Conservation (phyloP, 2,329 filamentous ascomycete genomes). For the Scedosporium boydii region DNA sequence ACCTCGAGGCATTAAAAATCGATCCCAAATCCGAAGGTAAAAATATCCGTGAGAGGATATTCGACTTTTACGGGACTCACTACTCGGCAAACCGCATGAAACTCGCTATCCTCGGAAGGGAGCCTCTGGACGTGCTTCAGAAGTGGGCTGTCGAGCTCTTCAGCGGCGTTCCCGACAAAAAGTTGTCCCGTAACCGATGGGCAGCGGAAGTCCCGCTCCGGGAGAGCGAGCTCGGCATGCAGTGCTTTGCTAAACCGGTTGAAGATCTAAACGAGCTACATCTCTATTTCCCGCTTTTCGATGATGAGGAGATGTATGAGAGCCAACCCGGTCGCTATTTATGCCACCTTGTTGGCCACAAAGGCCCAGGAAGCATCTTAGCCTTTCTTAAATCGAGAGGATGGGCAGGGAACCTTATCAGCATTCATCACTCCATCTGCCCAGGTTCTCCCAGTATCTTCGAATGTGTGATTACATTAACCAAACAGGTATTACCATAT, state of each 20-base stretch:
- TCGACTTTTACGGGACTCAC: constrained; percentile 79
- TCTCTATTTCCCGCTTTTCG: constrained; percentile 76
- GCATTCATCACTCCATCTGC: constrained; percentile 66
- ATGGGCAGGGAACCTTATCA: constrained; percentile 76
- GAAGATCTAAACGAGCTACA: constrained; percentile 77
- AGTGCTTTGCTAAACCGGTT: constrained; percentile 83
- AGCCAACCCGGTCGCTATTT: constrained; percentile 78
- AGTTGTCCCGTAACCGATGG: constrained; percentile 54
- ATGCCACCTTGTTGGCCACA: constrained; percentile 82
- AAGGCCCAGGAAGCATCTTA: constrained; percentile 85
- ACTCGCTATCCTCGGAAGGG: constrained; percentile 73
- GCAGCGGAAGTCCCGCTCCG: constrained; percentile 39
- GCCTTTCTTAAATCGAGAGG: constrained; percentile 83
- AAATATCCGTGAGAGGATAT: constrained; percentile 82
- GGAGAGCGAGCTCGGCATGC: constrained; percentile 44
- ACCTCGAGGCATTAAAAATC: constrained; percentile 75
- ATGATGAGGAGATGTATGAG: constrained; percentile 71
- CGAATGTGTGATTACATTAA: constrained; percentile 68
- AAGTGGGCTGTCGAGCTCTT: constrained; percentile 80
- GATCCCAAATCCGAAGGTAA: constrained; percentile 69
- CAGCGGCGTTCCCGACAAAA: constrained; percentile 70
- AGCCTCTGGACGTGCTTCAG: constrained; percentile 75
- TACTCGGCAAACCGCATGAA: constrained; percentile 95
- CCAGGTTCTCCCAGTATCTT: constrained; percentile 71
- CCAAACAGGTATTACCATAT: constrained; percentile 54